These are phyloP conservation scores for Diophrys appendiculata DNA, from an alignment of 73 alveolate species.

Conservation along the genomic window DNA sequence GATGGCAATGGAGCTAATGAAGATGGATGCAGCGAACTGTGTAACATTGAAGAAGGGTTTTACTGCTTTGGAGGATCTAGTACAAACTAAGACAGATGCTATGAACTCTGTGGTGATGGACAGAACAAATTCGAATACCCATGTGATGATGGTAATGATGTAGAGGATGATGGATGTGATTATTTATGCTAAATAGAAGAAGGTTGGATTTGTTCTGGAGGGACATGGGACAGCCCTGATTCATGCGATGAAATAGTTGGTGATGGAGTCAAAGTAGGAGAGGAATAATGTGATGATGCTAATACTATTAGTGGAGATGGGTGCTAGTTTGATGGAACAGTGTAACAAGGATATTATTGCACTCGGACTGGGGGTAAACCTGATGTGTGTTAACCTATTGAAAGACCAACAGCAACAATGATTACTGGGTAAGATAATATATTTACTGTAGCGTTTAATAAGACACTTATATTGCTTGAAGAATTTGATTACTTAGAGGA, in stretches of 20 bases:
- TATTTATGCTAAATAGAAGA: neutral
- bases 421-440: neutral
- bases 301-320: neutral
- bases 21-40: neutral
- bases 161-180: neutral
- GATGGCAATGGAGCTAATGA: neutral
- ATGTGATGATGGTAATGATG: neutral
- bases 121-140: slow-evolving; percentile 3
- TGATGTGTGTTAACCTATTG: neutral
- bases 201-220: neutral
- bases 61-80: slow-evolving; percentile 47
- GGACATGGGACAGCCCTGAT: neutral
- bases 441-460: neutral
- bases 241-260: neutral
- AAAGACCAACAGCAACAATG: neutral
- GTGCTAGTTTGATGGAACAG: neutral
- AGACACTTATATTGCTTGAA: neutral
- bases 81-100: slow-evolving; percentile 14
- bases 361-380: neutral
- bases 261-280: neutral
- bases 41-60: slow-evolving; percentile 49
- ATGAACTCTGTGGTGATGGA: slow-evolving; percentile 60
- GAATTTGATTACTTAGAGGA: neutral
- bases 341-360: neutral
- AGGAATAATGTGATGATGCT: neutral